Conservation (phyloP, 495 filamentous ascomycete genomes). For the Penicillium waksmanii region DNA sequence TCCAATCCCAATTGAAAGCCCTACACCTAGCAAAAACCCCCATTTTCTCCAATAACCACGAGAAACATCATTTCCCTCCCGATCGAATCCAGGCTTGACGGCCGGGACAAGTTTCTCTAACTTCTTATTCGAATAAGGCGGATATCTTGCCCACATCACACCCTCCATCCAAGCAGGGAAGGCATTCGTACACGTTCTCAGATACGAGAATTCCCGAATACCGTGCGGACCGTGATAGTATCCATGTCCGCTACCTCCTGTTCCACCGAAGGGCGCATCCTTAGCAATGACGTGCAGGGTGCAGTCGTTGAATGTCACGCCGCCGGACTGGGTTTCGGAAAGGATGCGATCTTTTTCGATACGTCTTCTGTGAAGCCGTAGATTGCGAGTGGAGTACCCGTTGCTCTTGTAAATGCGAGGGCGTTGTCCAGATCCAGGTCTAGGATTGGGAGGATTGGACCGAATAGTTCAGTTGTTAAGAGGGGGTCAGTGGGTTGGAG, state of each 20-base stretch:
- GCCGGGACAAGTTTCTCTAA: constrained; percentile 55
- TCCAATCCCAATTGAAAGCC: constrained; percentile 10
- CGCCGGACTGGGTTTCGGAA: constrained; percentile 65
- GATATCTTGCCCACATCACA: constrained; percentile 68
- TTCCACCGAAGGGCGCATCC: constrained; percentile 78
- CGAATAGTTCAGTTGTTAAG: constrained; percentile 79
- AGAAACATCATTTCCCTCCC: constrained; percentile 53
- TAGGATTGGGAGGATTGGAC: constrained; percentile 76
- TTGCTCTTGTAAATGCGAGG: constrained; percentile 64
- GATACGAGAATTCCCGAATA: constrained; percentile 79
- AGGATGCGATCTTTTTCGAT: constrained; percentile 64
- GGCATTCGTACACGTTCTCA: constrained; percentile 50
- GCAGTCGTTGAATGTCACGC: constrained; percentile 75
- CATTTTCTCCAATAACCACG: constrained; percentile 13
- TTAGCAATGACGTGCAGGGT: constrained; percentile 67
- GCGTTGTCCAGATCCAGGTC: constrained; percentile 72
- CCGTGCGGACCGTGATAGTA: constrained; percentile 73
- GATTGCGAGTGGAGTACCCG: constrained; percentile 67
- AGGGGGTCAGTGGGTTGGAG: constrained; percentile 68
- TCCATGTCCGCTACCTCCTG: constrained; percentile 76
- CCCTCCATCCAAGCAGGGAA: constrained; percentile 58
- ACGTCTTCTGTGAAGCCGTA: constrained; percentile 74
- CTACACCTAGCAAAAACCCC: constrained; percentile 21
- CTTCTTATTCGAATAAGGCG: constrained; percentile 63
- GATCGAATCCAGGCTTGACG: constrained; percentile 73